Evolutionary conservation across 2,329 filamentous ascomycete species (phyloP).

Genomic region (Monilinia laxa): DNA sequence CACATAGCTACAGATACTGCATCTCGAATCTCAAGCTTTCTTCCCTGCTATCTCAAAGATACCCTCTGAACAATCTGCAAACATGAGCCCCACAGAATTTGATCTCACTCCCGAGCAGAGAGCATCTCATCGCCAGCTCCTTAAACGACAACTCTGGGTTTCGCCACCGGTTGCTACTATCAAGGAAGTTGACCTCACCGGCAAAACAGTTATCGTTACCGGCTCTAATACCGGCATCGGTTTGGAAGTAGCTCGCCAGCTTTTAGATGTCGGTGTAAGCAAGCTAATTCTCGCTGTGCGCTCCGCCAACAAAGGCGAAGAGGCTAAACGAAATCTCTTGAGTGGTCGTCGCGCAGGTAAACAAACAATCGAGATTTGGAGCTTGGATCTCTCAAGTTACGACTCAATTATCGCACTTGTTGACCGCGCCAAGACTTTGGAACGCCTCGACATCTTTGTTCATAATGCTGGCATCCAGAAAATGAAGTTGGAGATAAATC

Average conservation of each 20-base stretch:
- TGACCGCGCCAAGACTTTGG: constrained; percentile 37
- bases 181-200: constrained; percentile 11
- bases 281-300: constrained; percentile 51
- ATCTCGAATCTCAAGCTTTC: too few relatives aligned
- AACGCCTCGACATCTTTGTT: constrained; percentile 46
- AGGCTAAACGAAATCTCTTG: constrained; percentile 41
- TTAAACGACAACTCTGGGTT: not conserved
- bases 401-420: constrained; percentile 47
- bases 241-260: constrained; percentile 43
- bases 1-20: too few relatives aligned
- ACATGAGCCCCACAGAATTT: not conserved
- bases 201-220: constrained; percentile 26
- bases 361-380: constrained; percentile 49
- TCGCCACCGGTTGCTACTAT: not conserved
- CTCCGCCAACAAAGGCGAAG: constrained; percentile 45
- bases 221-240: constrained; percentile 42
- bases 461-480: constrained; percentile 46
- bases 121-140: not conserved
- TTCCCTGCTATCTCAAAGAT: too few relatives aligned
- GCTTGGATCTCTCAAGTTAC: constrained; percentile 49
- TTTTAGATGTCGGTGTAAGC: constrained; percentile 44
- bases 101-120: not conserved
- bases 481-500: constrained; percentile 15
- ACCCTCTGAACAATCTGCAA: too few relatives aligned
- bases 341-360: constrained; percentile 34